phyloP scores from a whole-genome alignment of 305 asterid species.

The Rubia peregrina region DNA sequence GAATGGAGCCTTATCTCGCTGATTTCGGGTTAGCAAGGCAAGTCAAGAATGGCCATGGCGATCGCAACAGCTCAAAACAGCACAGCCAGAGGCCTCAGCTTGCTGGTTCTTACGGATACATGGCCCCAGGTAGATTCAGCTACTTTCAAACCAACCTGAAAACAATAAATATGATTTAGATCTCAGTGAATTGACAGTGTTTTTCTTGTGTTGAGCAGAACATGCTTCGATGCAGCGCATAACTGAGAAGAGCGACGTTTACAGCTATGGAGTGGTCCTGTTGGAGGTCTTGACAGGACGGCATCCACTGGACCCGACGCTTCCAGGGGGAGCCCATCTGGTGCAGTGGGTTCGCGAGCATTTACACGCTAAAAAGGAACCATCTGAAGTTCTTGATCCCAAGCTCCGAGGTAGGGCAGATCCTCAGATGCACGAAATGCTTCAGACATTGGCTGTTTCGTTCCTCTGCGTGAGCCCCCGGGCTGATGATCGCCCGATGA shows the following conservation, averaged over 20 bases:
- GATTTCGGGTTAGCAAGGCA: constrained; percentile 89
- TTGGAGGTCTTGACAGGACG: constrained; percentile 89
- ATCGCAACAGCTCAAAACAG: constrained; percentile 35
- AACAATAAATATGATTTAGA: not conserved
- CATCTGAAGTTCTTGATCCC: constrained; percentile 68
- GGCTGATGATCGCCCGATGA: constrained; percentile 70
- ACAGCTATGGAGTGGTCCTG: constrained; percentile 81
- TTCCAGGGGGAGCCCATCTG: constrained; percentile 82
- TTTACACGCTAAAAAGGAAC: constrained; percentile 52
- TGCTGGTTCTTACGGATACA: constrained; percentile 95
- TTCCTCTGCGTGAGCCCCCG: constrained; percentile 70
- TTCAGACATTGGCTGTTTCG: constrained; percentile 82
- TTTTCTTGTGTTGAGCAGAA: constrained; percentile 39
- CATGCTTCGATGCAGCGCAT: constrained; percentile 70
- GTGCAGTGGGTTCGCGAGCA: constrained; percentile 91
- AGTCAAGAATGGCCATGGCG: constrained; percentile 27
- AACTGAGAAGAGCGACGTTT: constrained; percentile 84
- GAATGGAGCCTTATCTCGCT: constrained; percentile 76
- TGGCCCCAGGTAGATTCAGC: constrained; percentile 81
- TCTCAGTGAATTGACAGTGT: not conserved
- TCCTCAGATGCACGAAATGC: constrained; percentile 94
- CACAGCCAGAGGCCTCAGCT: constrained; percentile 71
- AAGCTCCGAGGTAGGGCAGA: constrained; percentile 89
- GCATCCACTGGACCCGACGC: constrained; percentile 89
- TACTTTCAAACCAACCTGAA: not conserved